Evolutionary conservation across 345 rosid species (phyloP).

Genomic region (Viola odorata): DNA sequence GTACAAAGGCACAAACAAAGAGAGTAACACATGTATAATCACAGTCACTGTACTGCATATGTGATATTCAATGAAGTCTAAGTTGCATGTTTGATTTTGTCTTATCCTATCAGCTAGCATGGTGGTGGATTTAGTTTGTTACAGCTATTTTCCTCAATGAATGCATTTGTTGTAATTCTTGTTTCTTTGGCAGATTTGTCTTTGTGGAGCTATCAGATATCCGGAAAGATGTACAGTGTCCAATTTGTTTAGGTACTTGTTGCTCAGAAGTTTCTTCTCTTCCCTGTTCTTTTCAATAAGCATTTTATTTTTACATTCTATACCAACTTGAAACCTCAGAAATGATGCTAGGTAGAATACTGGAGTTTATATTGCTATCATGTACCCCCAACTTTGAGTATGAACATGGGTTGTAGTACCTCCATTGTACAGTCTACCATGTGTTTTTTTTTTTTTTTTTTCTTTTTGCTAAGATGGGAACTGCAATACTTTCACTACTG

Average conservation of each 20-base stretch:
- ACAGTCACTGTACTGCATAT: slow-evolving; percentile 2
- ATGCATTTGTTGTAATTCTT: slow-evolving; percentile 4
- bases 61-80: not conserved
- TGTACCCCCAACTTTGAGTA: too few relatives aligned
- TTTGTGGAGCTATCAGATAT: slow-evolving; percentile 57
- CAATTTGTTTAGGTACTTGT: slow-evolving; percentile 79
- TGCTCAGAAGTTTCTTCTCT: slow-evolving; percentile 10
- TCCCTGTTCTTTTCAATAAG: not conserved
- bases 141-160: too few relatives aligned
- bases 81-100: not conserved
- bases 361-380: too few relatives aligned
- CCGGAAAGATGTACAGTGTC: slow-evolving; percentile 82
- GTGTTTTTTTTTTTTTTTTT: too few relatives aligned
- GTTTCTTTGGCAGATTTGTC: slow-evolving; percentile 57
- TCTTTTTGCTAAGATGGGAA: too few relatives aligned
- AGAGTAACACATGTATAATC: too few relatives aligned
- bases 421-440: too few relatives aligned
- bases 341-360: not conserved
- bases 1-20: not conserved
- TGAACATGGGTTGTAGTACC: too few relatives aligned
- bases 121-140: too few relatives aligned
- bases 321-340: too few relatives aligned
- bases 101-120: not conserved
- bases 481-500: not conserved
- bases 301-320: too few relatives aligned